Conservation (phyloP, 371 early-diverging fungal genomes). For the Mortierella sp. region DNA sequence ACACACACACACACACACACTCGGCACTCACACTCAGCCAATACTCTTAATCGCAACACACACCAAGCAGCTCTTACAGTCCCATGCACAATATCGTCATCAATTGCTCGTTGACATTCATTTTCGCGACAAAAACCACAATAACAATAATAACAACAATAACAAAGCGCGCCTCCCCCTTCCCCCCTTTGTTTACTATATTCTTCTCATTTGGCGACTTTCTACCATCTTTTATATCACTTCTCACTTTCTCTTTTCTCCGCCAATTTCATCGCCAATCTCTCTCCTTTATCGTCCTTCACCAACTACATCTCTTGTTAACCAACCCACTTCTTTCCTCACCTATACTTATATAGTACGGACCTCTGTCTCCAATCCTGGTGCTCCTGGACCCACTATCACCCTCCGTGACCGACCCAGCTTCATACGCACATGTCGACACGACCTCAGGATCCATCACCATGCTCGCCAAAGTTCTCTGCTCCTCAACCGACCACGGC, state of each 20-base stretch:
- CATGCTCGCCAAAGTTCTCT: constrained; percentile 51
- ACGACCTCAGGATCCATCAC: constrained; percentile 46
- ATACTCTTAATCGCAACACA: background rate
- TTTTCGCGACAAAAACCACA: background rate
- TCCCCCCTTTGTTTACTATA: too few relatives aligned
- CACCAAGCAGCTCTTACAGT: background rate
- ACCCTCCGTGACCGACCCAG: constrained; percentile 42
- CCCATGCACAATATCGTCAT: background rate
- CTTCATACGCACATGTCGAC: constrained; percentile 41
- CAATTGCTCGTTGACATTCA: background rate
- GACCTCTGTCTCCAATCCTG: constrained; percentile 48
- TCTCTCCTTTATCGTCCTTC: background rate
- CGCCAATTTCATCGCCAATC: background rate
- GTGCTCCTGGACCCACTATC: constrained; percentile 40
- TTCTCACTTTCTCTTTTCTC: background rate
- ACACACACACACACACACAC: background rate
- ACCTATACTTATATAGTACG: constrained; percentile 23
- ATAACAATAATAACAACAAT: too few relatives aligned
- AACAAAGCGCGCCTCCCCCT: too few relatives aligned
- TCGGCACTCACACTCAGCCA: background rate
- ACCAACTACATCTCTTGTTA: background rate
- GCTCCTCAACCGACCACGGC: constrained; percentile 56
- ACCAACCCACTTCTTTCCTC: background rate
- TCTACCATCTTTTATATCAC: too few relatives aligned
- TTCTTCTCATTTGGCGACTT: too few relatives aligned